Conservation (phyloP, 2,329 filamentous ascomycete species). For the Aureobasidium sp. region DNA sequence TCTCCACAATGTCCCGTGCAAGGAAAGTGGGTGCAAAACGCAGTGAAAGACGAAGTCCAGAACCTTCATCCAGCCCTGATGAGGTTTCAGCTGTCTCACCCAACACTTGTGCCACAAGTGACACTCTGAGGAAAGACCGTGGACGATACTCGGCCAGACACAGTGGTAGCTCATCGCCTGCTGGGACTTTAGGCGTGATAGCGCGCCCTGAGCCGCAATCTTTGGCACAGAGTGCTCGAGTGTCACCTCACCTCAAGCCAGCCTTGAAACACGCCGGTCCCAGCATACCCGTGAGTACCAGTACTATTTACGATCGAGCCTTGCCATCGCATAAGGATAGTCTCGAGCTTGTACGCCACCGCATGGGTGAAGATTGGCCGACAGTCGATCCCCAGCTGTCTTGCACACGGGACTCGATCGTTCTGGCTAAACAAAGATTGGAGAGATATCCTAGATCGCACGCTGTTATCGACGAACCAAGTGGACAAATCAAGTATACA, state of each 20-base stretch:
- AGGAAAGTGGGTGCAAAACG: neutral
- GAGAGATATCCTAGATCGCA: conserved; percentile 19
- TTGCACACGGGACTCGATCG: conserved; percentile 24
- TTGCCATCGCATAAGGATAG: conserved; percentile 26
- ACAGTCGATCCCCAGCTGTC: conserved; percentile 21
- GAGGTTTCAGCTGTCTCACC: neutral
- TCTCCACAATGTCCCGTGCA: neutral
- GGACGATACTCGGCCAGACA: neutral
- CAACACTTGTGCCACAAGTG: neutral
- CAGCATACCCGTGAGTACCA: conserved; percentile 18
- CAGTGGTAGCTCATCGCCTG: neutral
- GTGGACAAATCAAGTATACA: conserved; percentile 19
- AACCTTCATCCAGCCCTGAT: neutral
- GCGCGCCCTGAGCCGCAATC: neutral
- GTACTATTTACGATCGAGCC: conserved; percentile 20
- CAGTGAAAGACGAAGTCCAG: neutral
- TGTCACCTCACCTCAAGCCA: neutral
- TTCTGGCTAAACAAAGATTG: conserved; percentile 23
- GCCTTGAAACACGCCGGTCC: conserved; percentile 4
- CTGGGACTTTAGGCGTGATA: too few species aligned
- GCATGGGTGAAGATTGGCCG: conserved; percentile 18
- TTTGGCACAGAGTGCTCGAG: neutral
- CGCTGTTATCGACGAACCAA: neutral
- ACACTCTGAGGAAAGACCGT: neutral
- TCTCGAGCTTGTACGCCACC: conserved; percentile 23